Evolutionary conservation across 345 rosid genomes (phyloP).

Genomic region (Lumnitzera racemosa): DNA sequence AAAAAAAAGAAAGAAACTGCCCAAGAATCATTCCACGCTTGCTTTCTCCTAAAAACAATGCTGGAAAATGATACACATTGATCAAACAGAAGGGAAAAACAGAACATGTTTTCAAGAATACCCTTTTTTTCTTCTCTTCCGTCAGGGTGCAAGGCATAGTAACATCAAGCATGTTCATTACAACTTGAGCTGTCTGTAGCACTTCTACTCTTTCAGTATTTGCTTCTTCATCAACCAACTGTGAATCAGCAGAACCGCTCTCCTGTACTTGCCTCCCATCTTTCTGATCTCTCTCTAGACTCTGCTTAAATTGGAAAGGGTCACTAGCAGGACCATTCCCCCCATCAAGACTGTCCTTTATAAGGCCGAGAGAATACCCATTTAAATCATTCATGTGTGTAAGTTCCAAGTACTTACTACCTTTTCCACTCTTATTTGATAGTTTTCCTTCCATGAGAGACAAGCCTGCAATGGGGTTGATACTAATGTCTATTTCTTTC

Average conservation of each 20-base stretch:
- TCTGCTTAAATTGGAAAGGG: slow-evolving; percentile 23
- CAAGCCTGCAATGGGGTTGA: slow-evolving; percentile 60
- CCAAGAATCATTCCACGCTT: neutral
- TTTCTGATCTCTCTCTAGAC: slow-evolving; percentile 21
- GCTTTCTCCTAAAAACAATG: no score
- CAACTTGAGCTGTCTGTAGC: slow-evolving; percentile 64
- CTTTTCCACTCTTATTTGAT: slow-evolving; percentile 24
- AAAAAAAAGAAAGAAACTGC: neutral
- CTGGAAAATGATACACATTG: neutral
- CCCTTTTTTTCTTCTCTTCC: slow-evolving; percentile 74
- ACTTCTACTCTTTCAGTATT: slow-evolving; percentile 59
- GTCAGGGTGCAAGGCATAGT: slow-evolving; percentile 66
- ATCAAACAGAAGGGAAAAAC: slow-evolving; percentile 3
- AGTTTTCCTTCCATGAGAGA: slow-evolving; percentile 35
- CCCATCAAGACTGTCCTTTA: slow-evolving; percentile 22
- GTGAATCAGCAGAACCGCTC: slow-evolving; percentile 29
- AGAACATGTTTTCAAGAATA: slow-evolving; percentile 14
- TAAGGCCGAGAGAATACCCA: slow-evolving; percentile 32
- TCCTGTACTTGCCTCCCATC: slow-evolving; percentile 21
- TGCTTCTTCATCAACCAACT: slow-evolving; percentile 31
- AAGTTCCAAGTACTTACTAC: slow-evolving; percentile 37
- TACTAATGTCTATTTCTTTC: slow-evolving; percentile 69
- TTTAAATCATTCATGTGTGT: slow-evolving; percentile 26
- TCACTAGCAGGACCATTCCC: slow-evolving; percentile 18
- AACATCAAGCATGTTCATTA: slow-evolving; percentile 78